Evolutionary conservation across 192 early-diverging fungal species (phyloP).

Genomic region (Umbelopsis sp.): DNA sequence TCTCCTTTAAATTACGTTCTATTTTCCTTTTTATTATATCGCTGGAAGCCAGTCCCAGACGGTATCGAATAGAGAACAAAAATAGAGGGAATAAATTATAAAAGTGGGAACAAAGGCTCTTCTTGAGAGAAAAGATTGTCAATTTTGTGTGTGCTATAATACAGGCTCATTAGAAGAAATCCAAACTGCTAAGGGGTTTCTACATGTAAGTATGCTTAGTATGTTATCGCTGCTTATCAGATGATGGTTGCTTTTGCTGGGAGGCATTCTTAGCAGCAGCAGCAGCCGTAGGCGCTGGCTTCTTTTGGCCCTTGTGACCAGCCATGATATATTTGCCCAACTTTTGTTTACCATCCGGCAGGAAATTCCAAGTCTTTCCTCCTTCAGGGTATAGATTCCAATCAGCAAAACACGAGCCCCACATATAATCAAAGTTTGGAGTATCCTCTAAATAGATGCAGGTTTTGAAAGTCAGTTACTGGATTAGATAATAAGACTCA

Average conservation of each 20-base stretch:
- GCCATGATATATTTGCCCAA: slow-evolving; percentile 3
- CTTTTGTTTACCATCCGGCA: slow-evolving; percentile 20
- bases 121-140: background rate
- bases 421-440: slow-evolving; percentile 32
- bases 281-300: background rate
- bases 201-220: background rate
- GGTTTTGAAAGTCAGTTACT: background rate
- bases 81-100: background rate
- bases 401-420: slow-evolving; percentile 29
- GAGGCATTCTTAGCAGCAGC: background rate
- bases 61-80: background rate
- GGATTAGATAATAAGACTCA: background rate
- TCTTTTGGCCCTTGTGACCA: background rate
- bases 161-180: background rate
- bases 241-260: background rate
- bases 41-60: background rate
- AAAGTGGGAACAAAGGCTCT: background rate
- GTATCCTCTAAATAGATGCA: slow-evolving; percentile 17
- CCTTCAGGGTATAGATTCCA: slow-evolving; percentile 27
- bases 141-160: background rate
- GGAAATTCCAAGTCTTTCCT: slow-evolving; percentile 27
- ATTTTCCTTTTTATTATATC: background rate
- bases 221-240: background rate
- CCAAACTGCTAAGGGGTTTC: no score
- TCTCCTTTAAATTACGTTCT: no score